Conservation (phyloP, 768 basidiomycete species). For the Tylopilus sp. region DNA sequence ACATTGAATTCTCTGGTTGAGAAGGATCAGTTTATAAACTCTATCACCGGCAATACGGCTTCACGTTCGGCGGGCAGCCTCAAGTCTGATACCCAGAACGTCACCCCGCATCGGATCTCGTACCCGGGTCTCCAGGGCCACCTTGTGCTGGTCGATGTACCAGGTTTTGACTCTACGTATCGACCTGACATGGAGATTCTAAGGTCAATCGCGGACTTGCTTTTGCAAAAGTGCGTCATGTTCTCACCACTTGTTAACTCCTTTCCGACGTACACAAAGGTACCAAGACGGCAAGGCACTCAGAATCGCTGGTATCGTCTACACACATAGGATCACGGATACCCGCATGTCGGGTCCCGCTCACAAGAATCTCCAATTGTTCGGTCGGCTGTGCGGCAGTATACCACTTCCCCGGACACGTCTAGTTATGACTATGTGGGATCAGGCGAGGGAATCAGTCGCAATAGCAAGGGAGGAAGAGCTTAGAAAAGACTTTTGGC, state of each 20-base stretch:
- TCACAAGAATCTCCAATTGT: constrained; percentile 31
- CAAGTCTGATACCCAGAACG: constrained; percentile 8
- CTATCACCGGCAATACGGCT: background rate
- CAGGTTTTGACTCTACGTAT: constrained; percentile 21
- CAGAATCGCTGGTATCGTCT: constrained; percentile 32
- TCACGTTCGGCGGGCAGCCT: background rate
- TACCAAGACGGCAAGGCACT: constrained; percentile 1
- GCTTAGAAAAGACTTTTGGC: constrained; percentile 28
- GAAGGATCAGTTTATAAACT: constrained; percentile 13
- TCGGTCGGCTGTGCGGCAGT: constrained; percentile 35
- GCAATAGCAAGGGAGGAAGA: constrained; percentile 19
- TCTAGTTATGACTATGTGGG: constrained; percentile 41
- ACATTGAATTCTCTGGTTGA: background rate
- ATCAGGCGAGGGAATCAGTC: constrained; percentile 13
- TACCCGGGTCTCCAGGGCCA: background rate
- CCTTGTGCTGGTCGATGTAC: constrained; percentile 19
- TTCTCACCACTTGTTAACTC: background rate
- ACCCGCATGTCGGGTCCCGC: constrained; percentile 33
- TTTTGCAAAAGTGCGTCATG: constrained; percentile 13
- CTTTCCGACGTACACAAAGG: background rate
- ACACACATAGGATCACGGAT: constrained; percentile 35
- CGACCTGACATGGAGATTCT: constrained; percentile 11
- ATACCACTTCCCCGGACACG: constrained; percentile 26
- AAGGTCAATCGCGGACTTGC: constrained; percentile 13
- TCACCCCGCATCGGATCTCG: constrained; percentile 1